Percentiles rank a stretch among this genome's conserved stretches.
Conservation (phyloP, 2,329 filamentous ascomycete species). For the Cordyceps militaris region DNA sequence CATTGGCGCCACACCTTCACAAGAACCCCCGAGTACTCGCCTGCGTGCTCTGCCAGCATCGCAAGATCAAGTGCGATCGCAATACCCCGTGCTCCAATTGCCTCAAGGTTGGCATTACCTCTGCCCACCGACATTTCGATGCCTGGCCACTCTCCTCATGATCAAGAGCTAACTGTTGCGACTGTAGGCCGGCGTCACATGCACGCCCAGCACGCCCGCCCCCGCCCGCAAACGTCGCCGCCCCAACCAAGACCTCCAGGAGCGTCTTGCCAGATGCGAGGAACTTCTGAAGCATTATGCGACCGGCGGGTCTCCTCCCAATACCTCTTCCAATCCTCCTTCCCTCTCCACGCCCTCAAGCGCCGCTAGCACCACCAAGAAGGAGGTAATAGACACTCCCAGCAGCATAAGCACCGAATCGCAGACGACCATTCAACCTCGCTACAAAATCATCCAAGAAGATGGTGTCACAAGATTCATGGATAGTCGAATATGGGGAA, state of each 20-base stretch:
- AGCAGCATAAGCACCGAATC: conserved; percentile 17
- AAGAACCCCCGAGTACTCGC: conserved; percentile 43
- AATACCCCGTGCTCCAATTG: conserved; percentile 54
- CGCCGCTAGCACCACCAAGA: neutral
- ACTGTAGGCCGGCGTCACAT: conserved; percentile 49
- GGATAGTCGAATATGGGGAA: conserved; percentile 48
- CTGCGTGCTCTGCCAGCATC: conserved; percentile 52
- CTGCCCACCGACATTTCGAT: neutral
- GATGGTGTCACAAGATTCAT: conserved; percentile 50
- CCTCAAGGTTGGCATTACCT: conserved; percentile 39
- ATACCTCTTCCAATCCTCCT: conserved; percentile 18
- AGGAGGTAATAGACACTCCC: conserved; percentile 14
- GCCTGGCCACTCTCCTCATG: neutral
- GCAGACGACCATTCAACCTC: conserved; percentile 34
- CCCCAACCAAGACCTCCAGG: conserved; percentile 55
- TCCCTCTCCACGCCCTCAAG: conserved; percentile 13
- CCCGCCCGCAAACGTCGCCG: conserved; percentile 52
- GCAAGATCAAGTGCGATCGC: conserved; percentile 57
- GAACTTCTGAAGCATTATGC: conserved; percentile 53
- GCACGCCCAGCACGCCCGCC: conserved; percentile 53
- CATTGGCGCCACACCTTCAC: conserved; percentile 15
- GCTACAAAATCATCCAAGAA: conserved; percentile 48
- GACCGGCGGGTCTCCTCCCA: conserved; percentile 27
- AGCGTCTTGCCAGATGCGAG: conserved; percentile 52
- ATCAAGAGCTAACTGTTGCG: conserved; percentile 11